These are phyloP conservation scores for Lactifluus piperatus DNA, from an alignment of 768 basidiomycete genomes.

Conservation along the genomic window DNA sequence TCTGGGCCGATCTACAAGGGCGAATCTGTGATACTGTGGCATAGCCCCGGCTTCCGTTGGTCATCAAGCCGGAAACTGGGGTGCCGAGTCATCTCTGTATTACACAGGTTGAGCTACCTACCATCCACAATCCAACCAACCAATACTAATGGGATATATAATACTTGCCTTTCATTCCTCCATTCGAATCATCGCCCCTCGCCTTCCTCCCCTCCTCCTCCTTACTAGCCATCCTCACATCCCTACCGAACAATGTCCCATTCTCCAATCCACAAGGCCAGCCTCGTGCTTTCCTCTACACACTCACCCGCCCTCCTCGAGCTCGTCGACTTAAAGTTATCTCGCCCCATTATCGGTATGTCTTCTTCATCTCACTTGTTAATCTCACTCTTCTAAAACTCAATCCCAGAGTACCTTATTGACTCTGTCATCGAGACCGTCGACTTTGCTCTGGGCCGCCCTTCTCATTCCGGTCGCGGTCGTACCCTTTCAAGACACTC, in stretches of 20 bases:
- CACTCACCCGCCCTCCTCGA: slow-evolving; percentile 62
- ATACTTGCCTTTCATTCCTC: background rate
- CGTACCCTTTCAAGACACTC: slow-evolving; percentile 39
- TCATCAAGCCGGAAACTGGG: too few relatives aligned
- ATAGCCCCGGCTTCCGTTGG: too few relatives aligned
- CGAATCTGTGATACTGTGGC: background rate
- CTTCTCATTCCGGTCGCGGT: slow-evolving; percentile 46
- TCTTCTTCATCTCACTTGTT: slow-evolving; percentile 13
- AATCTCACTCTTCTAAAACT: background rate
- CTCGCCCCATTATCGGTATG: slow-evolving; percentile 56
- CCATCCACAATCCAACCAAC: too few relatives aligned
- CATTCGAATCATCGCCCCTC: slow-evolving; percentile 9
- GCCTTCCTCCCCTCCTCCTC: slow-evolving; percentile 4
- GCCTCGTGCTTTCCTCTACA: slow-evolving; percentile 51
- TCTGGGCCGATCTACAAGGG: background rate
- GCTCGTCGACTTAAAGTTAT: slow-evolving; percentile 57
- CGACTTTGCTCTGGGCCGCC: slow-evolving; percentile 65
- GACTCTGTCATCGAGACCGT: slow-evolving; percentile 65
- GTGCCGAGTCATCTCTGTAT: too few relatives aligned
- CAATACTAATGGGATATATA: too few relatives aligned
- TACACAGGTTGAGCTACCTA: too few relatives aligned
- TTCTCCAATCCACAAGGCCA: slow-evolving; percentile 37
- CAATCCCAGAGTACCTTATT: slow-evolving; percentile 51
- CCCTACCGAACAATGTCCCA: slow-evolving; percentile 15
- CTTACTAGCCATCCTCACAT: slow-evolving; percentile 1